phyloP scores from a whole-genome alignment of 495 filamentous ascomycete genomes.

The Daldinia loculata region DNA sequence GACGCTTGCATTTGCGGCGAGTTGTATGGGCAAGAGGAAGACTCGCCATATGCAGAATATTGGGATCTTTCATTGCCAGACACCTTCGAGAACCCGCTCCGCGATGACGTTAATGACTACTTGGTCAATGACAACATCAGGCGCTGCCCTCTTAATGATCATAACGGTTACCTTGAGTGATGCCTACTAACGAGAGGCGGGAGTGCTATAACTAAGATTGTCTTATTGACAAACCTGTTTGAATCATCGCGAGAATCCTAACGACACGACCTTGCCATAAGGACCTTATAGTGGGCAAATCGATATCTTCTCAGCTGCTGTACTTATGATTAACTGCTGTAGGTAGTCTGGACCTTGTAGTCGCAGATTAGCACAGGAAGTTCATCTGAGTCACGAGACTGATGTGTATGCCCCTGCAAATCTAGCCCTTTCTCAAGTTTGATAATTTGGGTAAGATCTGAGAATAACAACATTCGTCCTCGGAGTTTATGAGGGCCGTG shows the following conservation, averaged over 20 bases:
- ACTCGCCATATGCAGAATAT: constrained; percentile 7
- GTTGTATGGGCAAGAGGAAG: constrained; percentile 20
- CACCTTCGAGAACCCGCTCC: neutral
- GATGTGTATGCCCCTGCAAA: neutral
- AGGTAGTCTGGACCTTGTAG: neutral
- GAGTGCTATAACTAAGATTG: neutral
- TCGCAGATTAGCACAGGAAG: neutral
- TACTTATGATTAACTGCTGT: neutral
- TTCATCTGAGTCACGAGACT: neutral
- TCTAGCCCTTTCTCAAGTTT: neutral
- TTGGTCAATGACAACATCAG: constrained; percentile 14
- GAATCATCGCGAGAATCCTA: neutral
- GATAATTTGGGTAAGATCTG: constrained; percentile 1
- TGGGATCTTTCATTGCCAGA: constrained; percentile 18
- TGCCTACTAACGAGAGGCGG: neutral
- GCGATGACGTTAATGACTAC: constrained; percentile 25
- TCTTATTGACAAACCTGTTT: neutral
- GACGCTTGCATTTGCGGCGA: constrained; percentile 23
- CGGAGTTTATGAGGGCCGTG: neutral
- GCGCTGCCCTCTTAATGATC: constrained; percentile 20
- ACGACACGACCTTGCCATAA: neutral
- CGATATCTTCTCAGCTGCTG: neutral
- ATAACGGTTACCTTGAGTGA: neutral
- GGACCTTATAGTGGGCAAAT: too few species aligned
- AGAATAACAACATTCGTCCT: constrained; percentile 1